Evolutionary conservation across 1,284 basidiomycete genomes (phyloP).

Genomic region (Moesziomyces sp.): DNA sequence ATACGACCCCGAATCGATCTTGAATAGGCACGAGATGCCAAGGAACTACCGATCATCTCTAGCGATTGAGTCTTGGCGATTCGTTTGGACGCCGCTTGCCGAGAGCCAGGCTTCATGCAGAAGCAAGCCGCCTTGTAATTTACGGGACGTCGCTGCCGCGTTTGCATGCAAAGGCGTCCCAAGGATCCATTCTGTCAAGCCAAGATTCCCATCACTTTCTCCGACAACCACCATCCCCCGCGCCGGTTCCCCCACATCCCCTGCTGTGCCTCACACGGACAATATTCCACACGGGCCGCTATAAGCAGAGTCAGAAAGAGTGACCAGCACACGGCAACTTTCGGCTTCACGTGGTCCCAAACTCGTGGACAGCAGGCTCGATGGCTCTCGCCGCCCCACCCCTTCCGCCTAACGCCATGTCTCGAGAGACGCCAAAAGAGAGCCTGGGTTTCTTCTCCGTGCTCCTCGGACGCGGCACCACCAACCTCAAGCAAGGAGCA

Average conservation of each 20-base stretch:
- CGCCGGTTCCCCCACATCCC: too few species aligned
- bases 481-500: slow-evolving; percentile 1
- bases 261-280: too few species aligned
- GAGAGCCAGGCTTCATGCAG: neutral
- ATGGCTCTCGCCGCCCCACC: slow-evolving; percentile 9
- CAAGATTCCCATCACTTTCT: too few species aligned
- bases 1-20: neutral
- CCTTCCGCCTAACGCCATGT: slow-evolving; percentile 8
- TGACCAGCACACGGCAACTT: neutral
- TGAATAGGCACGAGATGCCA: neutral
- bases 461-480: slow-evolving; percentile 25
- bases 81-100: neutral
- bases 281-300: too few species aligned
- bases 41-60: neutral
- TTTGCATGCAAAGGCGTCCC: too few species aligned
- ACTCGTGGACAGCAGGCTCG: neutral
- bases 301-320: neutral
- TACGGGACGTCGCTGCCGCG: too few species aligned
- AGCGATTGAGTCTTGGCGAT: neutral
- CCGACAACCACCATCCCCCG: too few species aligned
- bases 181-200: too few species aligned
- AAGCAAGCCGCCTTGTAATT: neutral
- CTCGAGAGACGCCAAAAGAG: slow-evolving; percentile 12
- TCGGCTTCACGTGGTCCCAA: neutral
- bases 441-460: slow-evolving; percentile 38